Evolutionary conservation across 352 stramenopile species (phyloP).

Genomic region (Pythium biforme): DNA sequence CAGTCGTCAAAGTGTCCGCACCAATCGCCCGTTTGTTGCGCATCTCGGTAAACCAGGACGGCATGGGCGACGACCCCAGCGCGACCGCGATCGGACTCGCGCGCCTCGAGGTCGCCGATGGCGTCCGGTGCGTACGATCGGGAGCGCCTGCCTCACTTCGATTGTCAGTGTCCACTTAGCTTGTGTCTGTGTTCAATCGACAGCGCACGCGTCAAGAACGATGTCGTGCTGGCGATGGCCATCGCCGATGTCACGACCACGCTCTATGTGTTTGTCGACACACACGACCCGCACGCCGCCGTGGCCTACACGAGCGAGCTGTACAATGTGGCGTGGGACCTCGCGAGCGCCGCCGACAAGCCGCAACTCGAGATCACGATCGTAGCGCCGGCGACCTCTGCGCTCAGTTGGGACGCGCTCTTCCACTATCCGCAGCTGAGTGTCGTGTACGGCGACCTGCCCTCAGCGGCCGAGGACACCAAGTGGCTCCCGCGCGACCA

Average conservation of each 20-base stretch:
- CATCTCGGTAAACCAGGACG: too few relatives aligned
- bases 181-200: neutral
- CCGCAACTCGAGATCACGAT: conserved; percentile 49
- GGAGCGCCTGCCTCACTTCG: too few relatives aligned
- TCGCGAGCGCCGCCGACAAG: conserved; percentile 51
- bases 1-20: neutral
- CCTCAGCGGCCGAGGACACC: conserved; percentile 40
- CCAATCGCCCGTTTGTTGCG: neutral
- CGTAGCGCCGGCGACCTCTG: neutral
- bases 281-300: conserved; percentile 27
- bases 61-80: neutral
- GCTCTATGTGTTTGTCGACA: conserved; percentile 53
- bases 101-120: neutral
- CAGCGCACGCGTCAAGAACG: conserved; percentile 6
- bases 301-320: conserved; percentile 47
- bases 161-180: too few relatives aligned
- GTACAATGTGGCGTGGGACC: conserved; percentile 64
- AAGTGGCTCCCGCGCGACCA: conserved; percentile 36
- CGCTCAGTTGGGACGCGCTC: conserved; percentile 53
- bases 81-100: neutral
- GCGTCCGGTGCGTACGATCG: neutral
- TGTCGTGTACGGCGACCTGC: conserved; percentile 61
- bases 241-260: conserved; percentile 2
- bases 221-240: conserved; percentile 9
- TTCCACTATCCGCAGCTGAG: conserved; percentile 57